A percentile compares a stretch with the other conserved stretches of the same genome.
These are phyloP conservation scores for Acanthamoeba lenticulata DNA, from an alignment of 208 protist genomes.

Conservation along the genomic window DNA sequence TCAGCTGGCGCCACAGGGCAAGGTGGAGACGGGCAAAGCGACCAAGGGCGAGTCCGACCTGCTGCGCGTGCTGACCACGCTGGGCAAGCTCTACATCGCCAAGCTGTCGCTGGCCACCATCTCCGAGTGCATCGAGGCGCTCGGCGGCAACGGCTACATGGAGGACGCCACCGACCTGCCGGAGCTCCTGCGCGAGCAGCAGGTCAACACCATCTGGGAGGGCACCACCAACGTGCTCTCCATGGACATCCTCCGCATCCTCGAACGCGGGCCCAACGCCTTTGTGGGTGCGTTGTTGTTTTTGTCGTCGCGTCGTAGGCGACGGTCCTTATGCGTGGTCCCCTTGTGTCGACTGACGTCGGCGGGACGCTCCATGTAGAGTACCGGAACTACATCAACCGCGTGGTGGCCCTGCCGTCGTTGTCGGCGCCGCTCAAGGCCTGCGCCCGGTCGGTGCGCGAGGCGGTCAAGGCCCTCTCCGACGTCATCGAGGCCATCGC, in stretches of 20 bases:
- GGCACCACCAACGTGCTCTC: slow-evolving; percentile 81
- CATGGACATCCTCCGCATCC: slow-evolving; percentile 75
- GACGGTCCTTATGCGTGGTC: neutral
- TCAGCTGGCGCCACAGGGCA: slow-evolving; percentile 10
- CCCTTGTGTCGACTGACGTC: neutral
- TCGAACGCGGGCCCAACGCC: slow-evolving; percentile 11
- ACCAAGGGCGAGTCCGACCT: slow-evolving; percentile 57
- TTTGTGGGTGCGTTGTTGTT: neutral
- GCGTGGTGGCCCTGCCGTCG: neutral
- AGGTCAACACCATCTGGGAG: slow-evolving; percentile 81
- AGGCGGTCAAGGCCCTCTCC: neutral
- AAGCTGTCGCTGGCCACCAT: slow-evolving; percentile 65
- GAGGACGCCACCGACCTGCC: slow-evolving; percentile 78
- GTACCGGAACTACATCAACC: slow-evolving; percentile 48
- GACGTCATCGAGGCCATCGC: slow-evolving; percentile 12
- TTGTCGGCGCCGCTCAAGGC: neutral
- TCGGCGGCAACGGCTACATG: slow-evolving; percentile 82
- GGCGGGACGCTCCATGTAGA: neutral
- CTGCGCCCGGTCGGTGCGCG: neutral
- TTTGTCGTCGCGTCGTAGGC: neutral
- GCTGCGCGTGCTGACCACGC: slow-evolving; percentile 77
- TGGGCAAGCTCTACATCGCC: slow-evolving; percentile 77
- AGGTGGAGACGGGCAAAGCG: slow-evolving; percentile 23
- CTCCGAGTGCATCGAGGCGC: slow-evolving; percentile 70
- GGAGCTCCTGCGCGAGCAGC: slow-evolving; percentile 64